These are phyloP conservation scores for Picea mariana DNA, from an alignment of 83 land plant genomes.

Conservation along the genomic window DNA sequence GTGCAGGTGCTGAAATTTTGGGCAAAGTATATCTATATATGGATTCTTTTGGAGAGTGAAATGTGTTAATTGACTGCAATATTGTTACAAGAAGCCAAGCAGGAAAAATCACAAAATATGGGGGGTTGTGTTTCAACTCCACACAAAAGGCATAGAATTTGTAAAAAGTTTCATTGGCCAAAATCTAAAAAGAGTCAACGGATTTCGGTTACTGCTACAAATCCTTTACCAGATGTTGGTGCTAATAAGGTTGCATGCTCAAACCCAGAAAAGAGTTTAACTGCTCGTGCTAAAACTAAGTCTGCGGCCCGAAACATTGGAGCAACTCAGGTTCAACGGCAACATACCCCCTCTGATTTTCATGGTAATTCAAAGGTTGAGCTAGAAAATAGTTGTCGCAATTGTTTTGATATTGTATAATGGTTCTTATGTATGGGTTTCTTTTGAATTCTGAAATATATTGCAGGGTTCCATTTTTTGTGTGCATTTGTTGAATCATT, in stretches of 20 bases:
- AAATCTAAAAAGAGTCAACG: too few species aligned
- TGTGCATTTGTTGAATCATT: background rate
- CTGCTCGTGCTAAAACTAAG: background rate
- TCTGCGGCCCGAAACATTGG: background rate
- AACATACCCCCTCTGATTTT: background rate
- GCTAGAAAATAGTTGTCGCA: too few species aligned
- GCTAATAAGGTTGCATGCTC: background rate
- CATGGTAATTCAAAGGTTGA: too few species aligned
- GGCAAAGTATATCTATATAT: constrained; percentile 8
- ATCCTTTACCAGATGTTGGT: background rate
- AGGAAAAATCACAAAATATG: background rate
- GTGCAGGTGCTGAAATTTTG: constrained; percentile 11
- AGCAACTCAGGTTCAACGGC: background rate
- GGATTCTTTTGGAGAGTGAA: constrained; percentile 6
- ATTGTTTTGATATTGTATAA: too few species aligned
- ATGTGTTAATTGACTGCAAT: constrained; percentile 10
- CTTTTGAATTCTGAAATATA: too few species aligned
- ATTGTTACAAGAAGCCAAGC: background rate
- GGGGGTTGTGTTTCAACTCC: constrained; percentile 13
- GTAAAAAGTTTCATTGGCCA: background rate
- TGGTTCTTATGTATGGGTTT: too few species aligned
- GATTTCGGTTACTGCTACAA: background rate
- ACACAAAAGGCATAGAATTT: background rate
- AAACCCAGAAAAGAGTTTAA: background rate
- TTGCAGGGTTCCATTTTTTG: constrained; percentile 4